These are phyloP conservation scores for Kwoniella bestiolae DNA, from an alignment of 768 basidiomycete species.

Conservation along the genomic window DNA sequence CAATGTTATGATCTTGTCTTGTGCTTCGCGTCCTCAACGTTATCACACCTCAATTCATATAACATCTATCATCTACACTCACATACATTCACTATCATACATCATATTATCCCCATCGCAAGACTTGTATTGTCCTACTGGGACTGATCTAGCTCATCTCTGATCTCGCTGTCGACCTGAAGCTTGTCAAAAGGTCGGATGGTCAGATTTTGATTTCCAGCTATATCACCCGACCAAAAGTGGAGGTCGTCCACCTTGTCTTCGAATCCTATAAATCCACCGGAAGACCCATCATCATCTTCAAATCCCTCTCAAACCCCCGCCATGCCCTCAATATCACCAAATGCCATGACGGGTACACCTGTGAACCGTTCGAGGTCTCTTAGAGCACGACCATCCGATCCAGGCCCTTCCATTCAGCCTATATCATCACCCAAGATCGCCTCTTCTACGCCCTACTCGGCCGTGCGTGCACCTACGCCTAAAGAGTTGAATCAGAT, in stretches of 20 bases:
- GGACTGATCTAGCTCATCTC: too few species aligned
- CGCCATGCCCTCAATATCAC: neutral
- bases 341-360: neutral
- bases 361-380: slow-evolving; percentile 12
- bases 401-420: slow-evolving; percentile 15
- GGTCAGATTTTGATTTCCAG: too few species aligned
- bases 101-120: neutral
- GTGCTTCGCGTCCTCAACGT: slow-evolving; percentile 23
- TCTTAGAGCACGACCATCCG: slow-evolving; percentile 42
- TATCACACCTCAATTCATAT: slow-evolving; percentile 12
- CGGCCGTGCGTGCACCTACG: slow-evolving; percentile 20
- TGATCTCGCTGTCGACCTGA: too few species aligned
- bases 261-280: slow-evolving; percentile 13
- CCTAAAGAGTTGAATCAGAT: slow-evolving; percentile 34
- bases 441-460: neutral
- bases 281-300: neutral
- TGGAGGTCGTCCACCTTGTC: slow-evolving; percentile 54
- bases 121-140: too few species aligned
- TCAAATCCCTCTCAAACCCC: neutral
- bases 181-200: neutral
- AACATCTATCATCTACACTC: slow-evolving; percentile 4
- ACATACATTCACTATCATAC: neutral
- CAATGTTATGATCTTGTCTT: too few species aligned
- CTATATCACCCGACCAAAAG: slow-evolving; percentile 11
- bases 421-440: neutral